These are phyloP conservation scores for Beauveria australis DNA, from an alignment of 2,329 filamentous ascomycete species.

Conservation along the genomic window DNA sequence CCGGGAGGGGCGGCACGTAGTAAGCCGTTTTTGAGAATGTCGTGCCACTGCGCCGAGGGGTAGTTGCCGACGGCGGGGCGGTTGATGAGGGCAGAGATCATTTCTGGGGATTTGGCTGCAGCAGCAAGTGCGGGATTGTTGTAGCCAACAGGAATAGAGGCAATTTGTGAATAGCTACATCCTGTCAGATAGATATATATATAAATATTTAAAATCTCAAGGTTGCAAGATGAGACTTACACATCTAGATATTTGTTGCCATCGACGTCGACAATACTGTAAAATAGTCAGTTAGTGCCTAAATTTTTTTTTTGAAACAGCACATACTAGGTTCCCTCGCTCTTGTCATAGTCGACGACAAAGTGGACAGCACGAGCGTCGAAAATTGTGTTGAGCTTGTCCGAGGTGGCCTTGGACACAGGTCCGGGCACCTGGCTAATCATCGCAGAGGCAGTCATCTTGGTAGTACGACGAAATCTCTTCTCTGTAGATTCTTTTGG, in stretches of 20 bases:
- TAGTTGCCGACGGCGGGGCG: conserved; percentile 75
- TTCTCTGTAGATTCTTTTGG: background rate
- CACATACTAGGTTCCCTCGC: conserved; percentile 37
- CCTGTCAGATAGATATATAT: background rate
- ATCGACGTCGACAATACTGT: conserved; percentile 37
- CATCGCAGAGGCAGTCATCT: conserved; percentile 24
- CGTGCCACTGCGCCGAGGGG: conserved; percentile 65
- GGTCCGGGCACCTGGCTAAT: conserved; percentile 24
- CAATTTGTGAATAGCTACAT: conserved; percentile 66
- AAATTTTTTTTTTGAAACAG: too few species aligned
- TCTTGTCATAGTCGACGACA: conserved; percentile 44
- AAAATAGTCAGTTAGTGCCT: too few species aligned
- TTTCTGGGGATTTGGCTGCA: conserved; percentile 60
- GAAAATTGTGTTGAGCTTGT: conserved; percentile 39
- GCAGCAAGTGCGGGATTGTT: conserved; percentile 63
- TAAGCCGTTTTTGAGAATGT: conserved; percentile 62
- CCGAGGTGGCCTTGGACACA: conserved; percentile 28
- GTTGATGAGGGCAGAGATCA: conserved; percentile 68
- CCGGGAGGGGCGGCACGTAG: conserved; percentile 67
- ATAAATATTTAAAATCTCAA: too few species aligned
- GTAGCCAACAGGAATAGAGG: conserved; percentile 76
- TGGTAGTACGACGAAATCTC: background rate
- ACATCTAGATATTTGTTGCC: conserved; percentile 43
- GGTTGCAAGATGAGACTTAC: conserved; percentile 23
- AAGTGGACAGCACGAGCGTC: conserved; percentile 45